A percentile compares a stretch with the other conserved stretches of the same genome.
Evolutionary conservation across 352 stramenopile genomes (phyloP).

Genomic region (Phytopythium ostracodes): DNA sequence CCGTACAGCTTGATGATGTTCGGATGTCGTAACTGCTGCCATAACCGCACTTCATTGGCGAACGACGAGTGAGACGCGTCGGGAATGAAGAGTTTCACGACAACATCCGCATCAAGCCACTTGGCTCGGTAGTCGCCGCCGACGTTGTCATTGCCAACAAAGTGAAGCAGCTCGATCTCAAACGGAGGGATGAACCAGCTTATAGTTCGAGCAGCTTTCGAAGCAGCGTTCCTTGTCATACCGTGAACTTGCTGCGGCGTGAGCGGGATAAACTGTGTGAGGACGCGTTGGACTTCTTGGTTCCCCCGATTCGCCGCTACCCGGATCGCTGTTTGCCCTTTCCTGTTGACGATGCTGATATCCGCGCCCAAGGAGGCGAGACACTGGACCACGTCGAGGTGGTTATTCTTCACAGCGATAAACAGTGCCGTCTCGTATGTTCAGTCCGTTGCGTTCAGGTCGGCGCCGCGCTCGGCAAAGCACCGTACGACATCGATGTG

Average conservation of each 20-base stretch:
- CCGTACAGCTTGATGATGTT: conserved; percentile 18
- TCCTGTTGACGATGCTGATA: not conserved
- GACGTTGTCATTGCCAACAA: not conserved
- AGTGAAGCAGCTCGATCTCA: not conserved
- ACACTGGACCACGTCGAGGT: not conserved
- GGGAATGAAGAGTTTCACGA: conserved; percentile 1
- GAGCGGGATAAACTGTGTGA: not conserved
- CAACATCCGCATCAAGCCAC: conserved; percentile 2
- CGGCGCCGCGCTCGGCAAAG: not conserved
- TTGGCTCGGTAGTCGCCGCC: conserved; percentile 3
- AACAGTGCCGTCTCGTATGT: not conserved
- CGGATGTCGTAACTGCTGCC: conserved; percentile 13
- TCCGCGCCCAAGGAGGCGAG: not conserved
- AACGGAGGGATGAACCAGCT: conserved; percentile 5
- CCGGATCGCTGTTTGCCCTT: not conserved
- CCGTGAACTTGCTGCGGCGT: not conserved
- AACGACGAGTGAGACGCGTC: conserved; percentile 1
- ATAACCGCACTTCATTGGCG: conserved; percentile 8
- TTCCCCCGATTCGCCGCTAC: not conserved
- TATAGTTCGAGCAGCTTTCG: not conserved
- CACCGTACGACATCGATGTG: not conserved
- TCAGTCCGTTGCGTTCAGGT: not conserved
- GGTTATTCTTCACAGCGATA: not conserved
- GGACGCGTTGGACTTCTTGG: not conserved
- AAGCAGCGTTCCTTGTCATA: not conserved